Evolutionary conservation across 2,329 filamentous ascomycete genomes (phyloP), one percentile per base, ranked within the genome.

Genomic region (Raffaelea albimanens): DNA sequence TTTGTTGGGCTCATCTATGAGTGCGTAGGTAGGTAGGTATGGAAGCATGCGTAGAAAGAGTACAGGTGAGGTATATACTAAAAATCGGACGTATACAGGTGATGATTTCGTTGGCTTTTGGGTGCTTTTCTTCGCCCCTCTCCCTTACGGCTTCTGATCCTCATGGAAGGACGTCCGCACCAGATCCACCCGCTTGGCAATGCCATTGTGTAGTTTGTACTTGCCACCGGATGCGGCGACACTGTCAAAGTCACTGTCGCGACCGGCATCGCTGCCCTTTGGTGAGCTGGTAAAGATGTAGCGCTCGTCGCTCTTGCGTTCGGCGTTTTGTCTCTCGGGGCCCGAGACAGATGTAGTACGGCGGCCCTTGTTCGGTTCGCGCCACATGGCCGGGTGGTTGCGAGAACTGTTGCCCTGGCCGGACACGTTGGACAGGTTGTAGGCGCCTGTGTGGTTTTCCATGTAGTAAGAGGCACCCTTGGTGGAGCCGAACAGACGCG

Each of bases 401-500:
- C 34, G 9, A 29, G 7, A 13, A 13, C 7, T 29, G 7, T 29
- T 13, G 25, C 18, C 18, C 14, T 19, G 34, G 34, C 18, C 18
- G 34, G 34, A 38, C 7, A 40, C 14, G 29, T 48, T 38, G 13
- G 46, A 46, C 10, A 49, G 47, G n/a, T 39, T 49, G 40, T 49
- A 46, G n/a, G 40, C 45, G 18, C n/a, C n/a, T n/a, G n/a, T n/a
- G n/a, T n/a, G n/a, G n/a, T 31, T 21, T n/a, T 50, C 40, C 5
- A 25, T 13, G 40, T 44, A 44, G 36, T 50, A 47, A 19, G 45
- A 40, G n/a, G 33, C 22, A 7, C 42, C 44, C 22, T 43, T 46
- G 22, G 49, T 43, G 5, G 53, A 55, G 10, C 53, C 52, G 41
- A 56, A 55, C 13, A 56, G 41, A 21, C 45, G 50, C 31, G 55